Evolutionary conservation across 805 yeast genomes (phyloP).

Genomic region (Wickerhamiella occidentalis): DNA sequence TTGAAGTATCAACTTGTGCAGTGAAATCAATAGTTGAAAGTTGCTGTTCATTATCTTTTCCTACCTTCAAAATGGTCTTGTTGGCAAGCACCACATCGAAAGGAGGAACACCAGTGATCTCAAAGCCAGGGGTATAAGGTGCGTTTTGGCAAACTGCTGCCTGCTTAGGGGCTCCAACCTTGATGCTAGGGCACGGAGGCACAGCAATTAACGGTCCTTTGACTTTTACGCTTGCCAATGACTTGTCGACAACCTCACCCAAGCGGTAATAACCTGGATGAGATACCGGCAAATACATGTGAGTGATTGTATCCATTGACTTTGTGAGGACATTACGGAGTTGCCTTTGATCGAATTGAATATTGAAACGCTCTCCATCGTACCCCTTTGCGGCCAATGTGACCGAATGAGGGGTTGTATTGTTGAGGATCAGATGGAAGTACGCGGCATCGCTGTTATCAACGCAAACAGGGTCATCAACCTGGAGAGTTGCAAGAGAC

Average conservation of each 20-base stretch:
- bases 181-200: conserved; percentile 67
- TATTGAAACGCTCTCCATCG: conserved; percentile 29
- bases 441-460: conserved; percentile 26
- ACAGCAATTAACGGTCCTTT: conserved; percentile 51
- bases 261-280: conserved; percentile 72
- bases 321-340: conserved; percentile 30
- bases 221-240: conserved; percentile 46
- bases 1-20: neutral
- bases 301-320: conserved; percentile 12
- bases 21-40: neutral
- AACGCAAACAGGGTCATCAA: conserved; percentile 47
- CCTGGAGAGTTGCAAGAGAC: conserved; percentile 67
- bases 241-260: conserved; percentile 49
- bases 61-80: neutral
- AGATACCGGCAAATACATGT: conserved; percentile 47
- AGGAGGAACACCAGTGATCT: conserved; percentile 70
- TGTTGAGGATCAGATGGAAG: conserved; percentile 69
- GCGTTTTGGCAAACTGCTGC: conserved; percentile 48
- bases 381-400: conserved; percentile 53
- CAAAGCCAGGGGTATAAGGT: conserved; percentile 39
- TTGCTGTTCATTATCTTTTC: neutral
- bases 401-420: conserved; percentile 53
- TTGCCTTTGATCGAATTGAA: conserved; percentile 48
- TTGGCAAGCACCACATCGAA: conserved; percentile 34
- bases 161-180: conserved; percentile 29